Evolutionary conservation across 768 basidiomycete genomes (phyloP).

Genomic region (Kockovaella imperatae): DNA sequence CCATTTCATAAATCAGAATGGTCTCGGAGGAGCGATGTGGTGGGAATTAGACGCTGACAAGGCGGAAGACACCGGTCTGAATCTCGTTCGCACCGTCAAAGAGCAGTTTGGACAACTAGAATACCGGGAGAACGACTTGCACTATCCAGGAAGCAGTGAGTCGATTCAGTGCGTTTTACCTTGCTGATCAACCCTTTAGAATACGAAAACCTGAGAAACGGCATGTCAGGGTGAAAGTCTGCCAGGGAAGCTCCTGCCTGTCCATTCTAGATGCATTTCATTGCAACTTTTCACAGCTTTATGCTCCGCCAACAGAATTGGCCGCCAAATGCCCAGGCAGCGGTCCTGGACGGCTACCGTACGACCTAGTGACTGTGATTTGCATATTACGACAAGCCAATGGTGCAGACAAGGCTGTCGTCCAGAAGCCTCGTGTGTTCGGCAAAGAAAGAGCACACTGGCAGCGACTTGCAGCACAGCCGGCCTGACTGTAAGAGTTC

Average conservation of each 20-base stretch:
- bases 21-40: slow-evolving; percentile 84
- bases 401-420: too few relatives aligned
- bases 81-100: slow-evolving; percentile 63
- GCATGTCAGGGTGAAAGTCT: slow-evolving; percentile 19
- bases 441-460: too few relatives aligned
- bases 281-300: neutral
- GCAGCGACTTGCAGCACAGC: too few relatives aligned
- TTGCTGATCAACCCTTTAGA: slow-evolving; percentile 51
- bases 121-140: slow-evolving; percentile 67
- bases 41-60: slow-evolving; percentile 74
- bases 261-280: neutral
- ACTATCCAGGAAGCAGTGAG: slow-evolving; percentile 50
- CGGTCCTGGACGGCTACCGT: too few relatives aligned
- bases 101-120: slow-evolving; percentile 69
- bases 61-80: slow-evolving; percentile 51
- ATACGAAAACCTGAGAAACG: slow-evolving; percentile 35
- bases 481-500: too few relatives aligned
- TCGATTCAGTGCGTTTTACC: slow-evolving; percentile 52
- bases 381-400: too few relatives aligned
- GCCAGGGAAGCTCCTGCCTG: neutral
- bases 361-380: too few relatives aligned
- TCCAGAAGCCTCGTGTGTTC: too few relatives aligned
- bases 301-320: too few relatives aligned
- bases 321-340: too few relatives aligned
- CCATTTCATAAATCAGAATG: slow-evolving; percentile 65